Evolutionary conservation across 306 rosid species (phyloP), one percentile per base, ranked within the genome.

Genomic region (Vigna radiata): DNA sequence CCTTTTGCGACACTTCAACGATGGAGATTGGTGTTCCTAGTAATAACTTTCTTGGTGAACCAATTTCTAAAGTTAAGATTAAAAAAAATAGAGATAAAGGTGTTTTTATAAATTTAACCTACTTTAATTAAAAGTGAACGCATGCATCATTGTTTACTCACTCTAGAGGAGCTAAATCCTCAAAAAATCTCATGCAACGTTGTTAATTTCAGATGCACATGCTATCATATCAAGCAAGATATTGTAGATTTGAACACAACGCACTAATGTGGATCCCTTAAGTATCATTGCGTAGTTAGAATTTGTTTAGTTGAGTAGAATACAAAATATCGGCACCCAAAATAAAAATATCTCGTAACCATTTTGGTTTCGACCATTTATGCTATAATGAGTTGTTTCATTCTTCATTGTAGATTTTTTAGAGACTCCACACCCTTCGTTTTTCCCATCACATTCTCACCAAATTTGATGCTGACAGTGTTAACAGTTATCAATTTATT

Each of bases 201-300:
- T 36, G 39, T 29, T 46, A 7, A 50, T 39, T 58, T 29, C 36
- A 23, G 54, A 61, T 74, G 72, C 56, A 7, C 79, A n/a, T 44
- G 64, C 36, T 12, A 80, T 25, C 67, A 18, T 52, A 79, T 63
- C 73, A 63, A 27, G 18, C 46, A 71, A 79, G 49, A 72, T 79
- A 72, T 6, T 23, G 48, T 6, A 36, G 27, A 74, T 67, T 59
- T 48, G 31, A 59, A 56, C 41, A 7, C 18, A 81, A 37, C 58
- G 65, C 84, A 59, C 84, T 74, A 68, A 58, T 21, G 48, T 66
- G 18, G 11, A 44, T 73, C 15, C 10, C 29, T 44, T 10, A 25
- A 66, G 12, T 19, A 41, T 62, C 18, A 19, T 13, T 64, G 15
- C 60, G 9, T 29, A 19, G 19, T 73, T 21, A 73, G 5, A 16